Percentiles rank a stretch among this genome's conserved stretches.
phyloP scores from a whole-genome alignment of 2,329 filamentous ascomycete species.

The Epichloe sibirici region DNA sequence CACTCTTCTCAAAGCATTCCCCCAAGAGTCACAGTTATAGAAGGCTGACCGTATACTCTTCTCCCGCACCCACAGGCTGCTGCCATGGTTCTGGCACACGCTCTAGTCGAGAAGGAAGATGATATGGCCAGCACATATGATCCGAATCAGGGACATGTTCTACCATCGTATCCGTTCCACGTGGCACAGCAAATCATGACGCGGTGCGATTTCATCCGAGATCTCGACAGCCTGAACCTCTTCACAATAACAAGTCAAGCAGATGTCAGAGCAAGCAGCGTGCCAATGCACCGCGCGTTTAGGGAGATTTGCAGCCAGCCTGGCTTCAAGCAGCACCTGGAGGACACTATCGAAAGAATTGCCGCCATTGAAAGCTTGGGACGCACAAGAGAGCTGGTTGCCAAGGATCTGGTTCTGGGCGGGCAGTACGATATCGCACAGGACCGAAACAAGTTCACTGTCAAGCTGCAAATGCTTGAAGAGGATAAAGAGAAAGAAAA shows the following conservation, averaged over 20 bases:
- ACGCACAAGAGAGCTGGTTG: slow-evolving; percentile 84
- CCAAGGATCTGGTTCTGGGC: slow-evolving; percentile 82
- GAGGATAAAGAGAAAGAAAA: slow-evolving; percentile 12
- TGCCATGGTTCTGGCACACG: slow-evolving; percentile 85
- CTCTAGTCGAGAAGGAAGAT: slow-evolving; percentile 72
- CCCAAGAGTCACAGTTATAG: background rate
- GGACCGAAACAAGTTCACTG: slow-evolving; percentile 26
- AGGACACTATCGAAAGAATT: slow-evolving; percentile 75
- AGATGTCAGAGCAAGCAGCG: slow-evolving; percentile 81
- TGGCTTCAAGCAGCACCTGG: slow-evolving; percentile 72
- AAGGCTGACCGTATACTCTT: background rate
- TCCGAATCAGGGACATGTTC: slow-evolving; percentile 53
- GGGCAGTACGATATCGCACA: slow-evolving; percentile 61
- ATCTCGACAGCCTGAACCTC: slow-evolving; percentile 86
- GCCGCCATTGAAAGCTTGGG: slow-evolving; percentile 87
- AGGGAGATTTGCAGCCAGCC: slow-evolving; percentile 63
- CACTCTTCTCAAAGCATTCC: background rate
- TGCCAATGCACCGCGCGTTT: slow-evolving; percentile 94
- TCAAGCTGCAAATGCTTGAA: slow-evolving; percentile 31
- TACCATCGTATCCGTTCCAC: slow-evolving; percentile 73
- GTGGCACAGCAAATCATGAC: slow-evolving; percentile 89
- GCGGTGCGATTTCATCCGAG: slow-evolving; percentile 82
- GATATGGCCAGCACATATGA: slow-evolving; percentile 56
- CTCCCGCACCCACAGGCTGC: slow-evolving; percentile 45
- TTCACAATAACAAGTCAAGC: slow-evolving; percentile 86